A percentile compares a stretch with the other conserved stretches of the same genome.
Conservation (phyloP, 805 yeast genomes). For the Tetrapisispora fleetii region DNA sequence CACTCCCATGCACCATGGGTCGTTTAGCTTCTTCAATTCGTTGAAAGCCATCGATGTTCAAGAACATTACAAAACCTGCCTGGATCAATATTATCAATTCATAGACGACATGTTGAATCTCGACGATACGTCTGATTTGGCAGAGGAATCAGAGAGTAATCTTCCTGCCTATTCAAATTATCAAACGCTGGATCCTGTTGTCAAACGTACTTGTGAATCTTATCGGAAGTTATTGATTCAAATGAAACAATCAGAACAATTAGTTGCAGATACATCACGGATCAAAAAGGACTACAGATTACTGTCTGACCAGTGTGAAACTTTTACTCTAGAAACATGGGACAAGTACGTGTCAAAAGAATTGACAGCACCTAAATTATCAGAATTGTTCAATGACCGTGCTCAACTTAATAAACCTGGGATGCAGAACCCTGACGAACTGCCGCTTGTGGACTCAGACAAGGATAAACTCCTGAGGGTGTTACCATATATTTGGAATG, state of each 20-base stretch:
- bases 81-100: not conserved
- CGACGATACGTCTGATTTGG: not conserved
- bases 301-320: conserved; percentile 9
- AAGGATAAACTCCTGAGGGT: conserved; percentile 28
- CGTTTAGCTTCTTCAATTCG: not conserved
- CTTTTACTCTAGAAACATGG: conserved; percentile 17
- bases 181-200: not conserved
- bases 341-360: conserved; percentile 9
- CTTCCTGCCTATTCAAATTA: not conserved
- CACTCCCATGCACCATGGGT: not conserved
- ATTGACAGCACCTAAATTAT: conserved; percentile 11
- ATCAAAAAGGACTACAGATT: conserved; percentile 10
- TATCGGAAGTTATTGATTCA: not conserved
- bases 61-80: not conserved
- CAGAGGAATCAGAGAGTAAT: not conserved
- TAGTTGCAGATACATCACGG: conserved; percentile 3
- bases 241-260: conserved; percentile 3
- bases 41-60: not conserved
- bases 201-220: not conserved
- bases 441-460: not conserved
- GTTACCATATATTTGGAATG: conserved; percentile 33
- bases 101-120: not conserved
- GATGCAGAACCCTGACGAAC: not conserved
- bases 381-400: conserved; percentile 4
- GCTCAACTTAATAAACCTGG: not conserved